Evolutionary conservation across 352 stramenopile genomes (phyloP).

Genomic region (Aphanomyces euteiches): DNA sequence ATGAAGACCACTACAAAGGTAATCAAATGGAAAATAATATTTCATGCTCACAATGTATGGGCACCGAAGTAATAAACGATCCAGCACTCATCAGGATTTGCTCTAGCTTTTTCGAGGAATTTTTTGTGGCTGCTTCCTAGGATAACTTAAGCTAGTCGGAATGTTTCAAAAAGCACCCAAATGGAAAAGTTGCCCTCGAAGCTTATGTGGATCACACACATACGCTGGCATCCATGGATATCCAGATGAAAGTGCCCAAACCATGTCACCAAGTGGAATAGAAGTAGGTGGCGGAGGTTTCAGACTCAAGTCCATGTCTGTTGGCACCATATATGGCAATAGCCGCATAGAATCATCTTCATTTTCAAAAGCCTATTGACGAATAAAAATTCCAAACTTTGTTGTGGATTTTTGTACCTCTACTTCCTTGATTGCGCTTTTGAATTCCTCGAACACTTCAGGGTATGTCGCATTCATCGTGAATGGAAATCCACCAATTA

Average conservation of each 20-base stretch:
- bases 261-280: conserved; percentile 34
- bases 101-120: conserved; percentile 67
- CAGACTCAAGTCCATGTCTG: conserved; percentile 37
- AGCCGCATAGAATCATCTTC: conserved; percentile 68
- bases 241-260: conserved; percentile 81
- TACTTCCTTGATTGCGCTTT: conserved; percentile 53
- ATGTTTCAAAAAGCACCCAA: conserved; percentile 31
- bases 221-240: conserved; percentile 85
- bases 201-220: conserved; percentile 73
- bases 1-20: conserved; percentile 41
- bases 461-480: conserved; percentile 66
- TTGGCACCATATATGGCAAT: conserved; percentile 72
- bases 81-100: conserved; percentile 65
- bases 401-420: conserved; percentile 30
- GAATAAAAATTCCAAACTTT: background rate
- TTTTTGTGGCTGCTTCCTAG: conserved; percentile 54
- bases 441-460: conserved; percentile 46
- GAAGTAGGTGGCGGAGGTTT: background rate
- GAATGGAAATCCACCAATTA: conserved; percentile 61
- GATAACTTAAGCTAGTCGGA: background rate
- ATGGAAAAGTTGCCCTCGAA: conserved; percentile 42
- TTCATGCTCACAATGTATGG: conserved; percentile 56
- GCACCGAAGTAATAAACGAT: conserved; percentile 86
- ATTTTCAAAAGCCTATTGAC: conserved; percentile 30
- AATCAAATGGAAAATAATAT: background rate